These are phyloP conservation scores for Taiwanofungus camphoratus DNA, from an alignment of 1,284 basidiomycete genomes.

Conservation along the genomic window DNA sequence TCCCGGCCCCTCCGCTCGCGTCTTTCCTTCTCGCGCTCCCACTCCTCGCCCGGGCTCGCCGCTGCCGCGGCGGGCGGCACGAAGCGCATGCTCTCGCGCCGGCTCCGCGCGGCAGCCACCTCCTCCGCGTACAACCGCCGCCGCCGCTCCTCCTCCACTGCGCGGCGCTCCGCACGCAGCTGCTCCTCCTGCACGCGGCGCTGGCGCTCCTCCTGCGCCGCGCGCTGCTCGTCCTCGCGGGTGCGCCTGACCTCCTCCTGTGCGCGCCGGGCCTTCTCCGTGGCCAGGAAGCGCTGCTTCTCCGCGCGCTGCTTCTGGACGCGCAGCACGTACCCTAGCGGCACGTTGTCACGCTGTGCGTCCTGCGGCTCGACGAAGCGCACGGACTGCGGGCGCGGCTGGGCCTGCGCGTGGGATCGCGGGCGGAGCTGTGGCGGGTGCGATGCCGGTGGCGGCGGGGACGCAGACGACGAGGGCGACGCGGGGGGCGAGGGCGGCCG, in stretches of 20 bases:
- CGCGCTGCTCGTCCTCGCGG: slow-evolving; percentile 41
- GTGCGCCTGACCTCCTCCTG: slow-evolving; percentile 44
- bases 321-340: slow-evolving; percentile 60
- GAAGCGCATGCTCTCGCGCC: slow-evolving; percentile 49
- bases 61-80: slow-evolving; percentile 19
- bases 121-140: slow-evolving; percentile 53
- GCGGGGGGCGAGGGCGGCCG: slow-evolving; percentile 7
- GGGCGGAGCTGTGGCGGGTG: slow-evolving; percentile 9
- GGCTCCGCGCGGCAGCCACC: slow-evolving; percentile 50
- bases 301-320: slow-evolving; percentile 66
- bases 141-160: slow-evolving; percentile 51
- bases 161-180: slow-evolving; percentile 50
- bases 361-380: slow-evolving; percentile 50
- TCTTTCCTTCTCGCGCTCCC: slow-evolving; percentile 31
- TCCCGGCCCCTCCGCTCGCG: slow-evolving; percentile 32
- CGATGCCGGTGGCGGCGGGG: slow-evolving; percentile 9
- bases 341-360: slow-evolving; percentile 56
- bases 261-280: slow-evolving; percentile 49
- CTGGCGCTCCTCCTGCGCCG: slow-evolving; percentile 36
- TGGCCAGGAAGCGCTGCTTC: slow-evolving; percentile 60
- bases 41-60: slow-evolving; percentile 15
- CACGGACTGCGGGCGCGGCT: slow-evolving; percentile 63
- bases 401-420: slow-evolving; percentile 25
- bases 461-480: slow-evolving; percentile 14
- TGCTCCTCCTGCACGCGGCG: slow-evolving; percentile 30